Conservation (phyloP, 83 land plant genomes). For the Picea abies region DNA sequence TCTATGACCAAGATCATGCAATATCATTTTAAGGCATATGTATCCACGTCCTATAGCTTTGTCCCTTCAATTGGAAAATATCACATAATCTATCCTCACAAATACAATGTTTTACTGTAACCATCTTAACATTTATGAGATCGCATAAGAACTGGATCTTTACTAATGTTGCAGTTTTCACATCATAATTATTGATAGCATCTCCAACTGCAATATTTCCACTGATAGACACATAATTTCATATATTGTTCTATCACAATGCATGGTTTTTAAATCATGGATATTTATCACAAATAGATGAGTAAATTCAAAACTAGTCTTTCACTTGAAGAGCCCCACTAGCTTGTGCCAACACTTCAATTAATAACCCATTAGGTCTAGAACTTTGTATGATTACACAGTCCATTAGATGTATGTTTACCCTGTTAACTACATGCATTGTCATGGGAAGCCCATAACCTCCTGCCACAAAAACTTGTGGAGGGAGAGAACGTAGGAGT, state of each 20-base stretch:
- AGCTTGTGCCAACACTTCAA: slow-evolving; percentile 43
- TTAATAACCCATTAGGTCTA: slow-evolving; percentile 52
- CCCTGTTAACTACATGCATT: slow-evolving; percentile 55
- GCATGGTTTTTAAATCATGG: not conserved
- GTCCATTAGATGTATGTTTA: slow-evolving; percentile 48
- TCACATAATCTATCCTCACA: no score
- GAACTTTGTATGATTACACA: slow-evolving; percentile 56
- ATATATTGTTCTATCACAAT: not conserved
- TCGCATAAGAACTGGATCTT: no score
- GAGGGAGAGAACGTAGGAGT: slow-evolving; percentile 36
- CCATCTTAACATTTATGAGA: no score
- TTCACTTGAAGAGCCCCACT: slow-evolving; percentile 59
- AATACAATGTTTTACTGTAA: no score
- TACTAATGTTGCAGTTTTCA: not conserved
- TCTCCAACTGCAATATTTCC: not conserved
- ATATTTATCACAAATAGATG: not conserved
- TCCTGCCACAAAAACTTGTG: slow-evolving; percentile 55
- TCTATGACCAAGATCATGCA: no score
- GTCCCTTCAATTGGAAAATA: no score
- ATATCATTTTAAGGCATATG: no score
- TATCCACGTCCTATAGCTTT: no score
- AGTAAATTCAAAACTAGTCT: not conserved
- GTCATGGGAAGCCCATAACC: slow-evolving; percentile 62
- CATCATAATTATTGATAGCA: not conserved
- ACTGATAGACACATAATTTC: not conserved